A percentile compares a stretch with the other conserved stretches of the same genome.
phyloP scores from a whole-genome alignment of 2,329 filamentous ascomycete species.

The Aspergillus fischeri region DNA sequence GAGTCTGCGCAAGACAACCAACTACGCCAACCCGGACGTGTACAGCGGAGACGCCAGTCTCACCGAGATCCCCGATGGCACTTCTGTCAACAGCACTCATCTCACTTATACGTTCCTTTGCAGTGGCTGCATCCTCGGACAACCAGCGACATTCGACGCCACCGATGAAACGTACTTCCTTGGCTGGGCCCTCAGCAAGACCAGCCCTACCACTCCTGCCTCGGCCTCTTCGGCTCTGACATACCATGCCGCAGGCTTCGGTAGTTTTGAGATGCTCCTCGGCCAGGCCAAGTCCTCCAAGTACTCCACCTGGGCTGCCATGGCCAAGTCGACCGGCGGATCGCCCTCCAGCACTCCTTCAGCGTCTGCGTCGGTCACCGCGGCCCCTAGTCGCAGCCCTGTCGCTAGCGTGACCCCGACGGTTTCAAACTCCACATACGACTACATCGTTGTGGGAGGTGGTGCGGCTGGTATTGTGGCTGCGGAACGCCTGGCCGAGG shows the following conservation, averaged over 20 bases:
- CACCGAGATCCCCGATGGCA: slow-evolving; percentile 12
- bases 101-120: slow-evolving; percentile 18
- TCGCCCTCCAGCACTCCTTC: slow-evolving; percentile 3
- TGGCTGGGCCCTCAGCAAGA: slow-evolving; percentile 14
- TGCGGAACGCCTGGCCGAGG: slow-evolving; percentile 15
- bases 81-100: slow-evolving; percentile 14
- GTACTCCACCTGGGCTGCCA: slow-evolving; percentile 15
- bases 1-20: slow-evolving; percentile 9
- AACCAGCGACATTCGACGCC: slow-evolving; percentile 11
- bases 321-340: slow-evolving; percentile 6
- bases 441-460: slow-evolving; percentile 21
- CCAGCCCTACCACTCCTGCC: slow-evolving; percentile 10
- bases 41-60: slow-evolving; percentile 11
- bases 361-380: slow-evolving; percentile 2
- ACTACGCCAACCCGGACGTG: slow-evolving; percentile 10
- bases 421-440: slow-evolving; percentile 15
- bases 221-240: slow-evolving; percentile 9
- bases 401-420: slow-evolving; percentile 9
- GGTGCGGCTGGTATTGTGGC: slow-evolving; percentile 19
- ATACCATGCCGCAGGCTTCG: slow-evolving; percentile 15
- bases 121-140: slow-evolving; percentile 12
- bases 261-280: slow-evolving; percentile 13
- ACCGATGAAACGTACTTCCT: slow-evolving; percentile 11
- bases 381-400: slow-evolving; percentile 6
- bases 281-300: slow-evolving; percentile 12